Base-by-base conservation (phyloP, 768 basidiomycete species). In the Galerina marginata region DNA sequence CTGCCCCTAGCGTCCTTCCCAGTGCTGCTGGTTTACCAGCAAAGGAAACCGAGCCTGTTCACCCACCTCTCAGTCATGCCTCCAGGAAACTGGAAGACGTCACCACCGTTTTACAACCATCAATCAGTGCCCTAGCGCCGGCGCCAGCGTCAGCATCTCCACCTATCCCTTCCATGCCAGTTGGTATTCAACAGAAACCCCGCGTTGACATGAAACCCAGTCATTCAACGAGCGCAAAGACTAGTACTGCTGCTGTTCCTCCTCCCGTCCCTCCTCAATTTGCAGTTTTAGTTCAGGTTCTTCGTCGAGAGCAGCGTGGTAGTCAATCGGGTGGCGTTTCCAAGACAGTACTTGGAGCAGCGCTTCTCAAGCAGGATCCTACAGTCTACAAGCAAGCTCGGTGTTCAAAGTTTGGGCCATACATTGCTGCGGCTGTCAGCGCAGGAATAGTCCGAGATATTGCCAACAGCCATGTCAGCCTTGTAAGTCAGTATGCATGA, bases 401-500 rank as follows among this genome's bases (percentile, higher is more conserved):
- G 4, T 52, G 16, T 36, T 42, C 55, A 3, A 61, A 29, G n/a
- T 57, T 61, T 44, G 37, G 42, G 40, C 0, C 40, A 14, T 61
- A 61, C 37, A 61, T 61, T 23, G 33, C 43, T 2, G 44, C 44
- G 12, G 60, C 60, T 33, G 33, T 52, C 6, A 15, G 42, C 16
- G 60, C 60, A 2, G 55, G 60, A 11, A 44, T 61, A 5, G 55
- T 61, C 1, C 11, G 23, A 9, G 60, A 61, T 9, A 43, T 15
- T n/a, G 10, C 15, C n/a, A 39, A 45, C 14, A 23, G n/a, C 12
- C 36, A n/a, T n/a, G 55, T 33, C 29, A 4, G 29, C 29, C 29
- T 33, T 33, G 29, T 5, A 33, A 33, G 29, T 33, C 29, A 33
- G 29, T 33, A 33, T 7, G 7, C 2, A 4, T 33, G 29, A 33